Evolutionary conservation across 2,329 filamentous ascomycete genomes (phyloP), one percentile per base, ranked within the genome.

Genomic region (Spiromastix sp.): DNA sequence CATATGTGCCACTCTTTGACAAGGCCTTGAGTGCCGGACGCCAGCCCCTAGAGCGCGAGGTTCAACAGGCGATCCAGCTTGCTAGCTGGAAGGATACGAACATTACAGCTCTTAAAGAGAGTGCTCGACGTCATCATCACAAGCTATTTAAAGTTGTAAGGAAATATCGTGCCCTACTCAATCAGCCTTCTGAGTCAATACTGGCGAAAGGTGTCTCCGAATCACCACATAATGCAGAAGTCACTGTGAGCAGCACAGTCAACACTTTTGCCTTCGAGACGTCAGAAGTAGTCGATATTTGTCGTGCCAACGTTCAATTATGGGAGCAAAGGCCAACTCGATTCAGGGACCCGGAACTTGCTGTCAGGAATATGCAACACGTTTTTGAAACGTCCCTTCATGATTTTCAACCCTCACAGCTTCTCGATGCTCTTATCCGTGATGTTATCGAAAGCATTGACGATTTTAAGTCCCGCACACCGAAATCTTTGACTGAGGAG

Each of bases 31-130:
- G 64, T 13, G 74, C 74, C 29, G 82, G 79, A n/a, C 76, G 85
- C 37, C 64, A 69, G 5, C 68, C 72, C 0, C 70, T 96, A n/a
- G 89, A 96, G 56, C 94, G 86, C 59, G 78, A 85, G 38, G 85
- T 96, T 71, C 89, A 82, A 54, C 84, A 96, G 47, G 79, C 95
- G n/a, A 72, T 98, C 11, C 76, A 93, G 34, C 67, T 98, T 48
- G 86, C 87, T 5, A 95, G 86, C 57, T 98, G 93, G 93, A 95
- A 93, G 56, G 91, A 98, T 48, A 94, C 85, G 15, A 98, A 96
- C 50, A 93, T 98, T 42, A 80, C 81, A 31, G 84, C 85, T 1
- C 66, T 98, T 11, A 76, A 80, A 45, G 86, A 95, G 52, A 96
- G 89, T 57, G 86, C 91, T 1, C 80, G 81, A 48, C 81, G 80